A percentile compares a stretch with the other conserved stretches of the same genome.
Conservation (phyloP, 805 yeast species). For the Candida rishiriensis region DNA sequence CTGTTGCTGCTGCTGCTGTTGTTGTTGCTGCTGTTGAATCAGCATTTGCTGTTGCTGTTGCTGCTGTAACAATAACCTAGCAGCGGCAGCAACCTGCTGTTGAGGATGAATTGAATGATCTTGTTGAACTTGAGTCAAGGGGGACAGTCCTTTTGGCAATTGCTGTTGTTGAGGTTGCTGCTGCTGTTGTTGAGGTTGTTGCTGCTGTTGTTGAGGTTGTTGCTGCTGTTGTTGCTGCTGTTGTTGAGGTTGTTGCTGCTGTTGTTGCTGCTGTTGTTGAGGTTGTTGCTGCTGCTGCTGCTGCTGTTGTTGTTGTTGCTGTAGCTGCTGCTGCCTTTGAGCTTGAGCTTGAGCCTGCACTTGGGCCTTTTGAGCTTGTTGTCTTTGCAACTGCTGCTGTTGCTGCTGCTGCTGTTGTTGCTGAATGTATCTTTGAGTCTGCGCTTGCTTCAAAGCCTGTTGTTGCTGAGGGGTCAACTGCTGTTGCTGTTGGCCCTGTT, state of each 20-base stretch:
- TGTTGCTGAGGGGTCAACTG: neutral
- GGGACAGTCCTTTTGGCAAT: slow-evolving; percentile 4
- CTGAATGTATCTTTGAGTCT: too few relatives aligned
- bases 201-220: slow-evolving; percentile 9
- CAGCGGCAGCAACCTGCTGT: slow-evolving; percentile 7
- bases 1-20: slow-evolving; percentile 12
- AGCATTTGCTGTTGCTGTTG: slow-evolving; percentile 4
- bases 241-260: slow-evolving; percentile 14
- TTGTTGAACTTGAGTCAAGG: slow-evolving; percentile 4
- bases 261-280: slow-evolving; percentile 7
- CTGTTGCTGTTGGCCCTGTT: slow-evolving; percentile 1
- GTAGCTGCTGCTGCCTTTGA: slow-evolving; percentile 4
- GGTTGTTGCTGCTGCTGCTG: slow-evolving; percentile 11
- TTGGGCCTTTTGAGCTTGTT: neutral
- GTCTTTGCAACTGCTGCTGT: slow-evolving; percentile 7
- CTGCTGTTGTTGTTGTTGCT: slow-evolving; percentile 5
- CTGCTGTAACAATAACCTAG: slow-evolving; percentile 4
- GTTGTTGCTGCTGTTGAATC: slow-evolving; percentile 7
- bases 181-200: slow-evolving; percentile 17
- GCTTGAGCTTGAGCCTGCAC: neutral
- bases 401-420: slow-evolving; percentile 13
- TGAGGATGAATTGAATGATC: slow-evolving; percentile 2
- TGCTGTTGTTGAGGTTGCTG: slow-evolving; percentile 4
- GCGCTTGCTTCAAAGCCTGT: neutral
- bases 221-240: slow-evolving; percentile 14